phyloP scores from a whole-genome alignment of 495 filamentous ascomycete genomes.

The Tuber aestivum region DNA sequence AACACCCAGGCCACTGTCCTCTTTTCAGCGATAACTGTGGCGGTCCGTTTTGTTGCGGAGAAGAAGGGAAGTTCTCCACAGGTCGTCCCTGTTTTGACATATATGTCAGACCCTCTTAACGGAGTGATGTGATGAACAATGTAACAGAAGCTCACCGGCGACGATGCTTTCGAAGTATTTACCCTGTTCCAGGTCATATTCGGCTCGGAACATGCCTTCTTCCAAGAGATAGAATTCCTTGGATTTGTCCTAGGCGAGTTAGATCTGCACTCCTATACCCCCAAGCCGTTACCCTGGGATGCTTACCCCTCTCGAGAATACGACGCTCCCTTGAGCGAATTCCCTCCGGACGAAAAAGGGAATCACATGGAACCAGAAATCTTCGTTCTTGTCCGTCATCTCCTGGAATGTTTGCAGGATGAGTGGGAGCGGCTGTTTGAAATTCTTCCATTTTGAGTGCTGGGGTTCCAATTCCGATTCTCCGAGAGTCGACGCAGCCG shows the following conservation, averaged over 20 bases:
- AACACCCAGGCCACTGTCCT: conserved; percentile 79
- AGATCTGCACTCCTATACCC: conserved; percentile 33
- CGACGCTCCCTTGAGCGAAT: conserved; percentile 60
- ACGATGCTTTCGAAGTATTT: conserved; percentile 85
- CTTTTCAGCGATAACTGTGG: conserved; percentile 74
- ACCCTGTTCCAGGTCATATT: conserved; percentile 86
- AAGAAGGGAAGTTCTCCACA: conserved; percentile 97
- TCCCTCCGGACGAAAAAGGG: conserved; percentile 64
- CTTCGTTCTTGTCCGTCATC: conserved; percentile 73
- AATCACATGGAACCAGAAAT: conserved; percentile 82
- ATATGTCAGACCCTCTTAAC: background rate
- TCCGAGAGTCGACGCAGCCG: conserved; percentile 64
- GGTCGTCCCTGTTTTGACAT: conserved; percentile 57
- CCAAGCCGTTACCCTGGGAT: background rate
- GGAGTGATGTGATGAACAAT: background rate
- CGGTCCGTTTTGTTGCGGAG: conserved; percentile 75
- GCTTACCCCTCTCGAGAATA: conserved; percentile 67
- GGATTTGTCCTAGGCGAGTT: conserved; percentile 24
- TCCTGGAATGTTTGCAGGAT: conserved; percentile 89
- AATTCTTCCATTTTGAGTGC: conserved; percentile 65
- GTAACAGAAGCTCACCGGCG: conserved; percentile 48
- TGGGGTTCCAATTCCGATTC: conserved; percentile 50
- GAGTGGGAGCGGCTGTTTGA: conserved; percentile 81
- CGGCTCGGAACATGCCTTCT: conserved; percentile 75
- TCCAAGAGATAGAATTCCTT: conserved; percentile 89